These are phyloP conservation scores for Pyrus betulifolia DNA, from an alignment of 306 rosid species.

Conservation along the genomic window DNA sequence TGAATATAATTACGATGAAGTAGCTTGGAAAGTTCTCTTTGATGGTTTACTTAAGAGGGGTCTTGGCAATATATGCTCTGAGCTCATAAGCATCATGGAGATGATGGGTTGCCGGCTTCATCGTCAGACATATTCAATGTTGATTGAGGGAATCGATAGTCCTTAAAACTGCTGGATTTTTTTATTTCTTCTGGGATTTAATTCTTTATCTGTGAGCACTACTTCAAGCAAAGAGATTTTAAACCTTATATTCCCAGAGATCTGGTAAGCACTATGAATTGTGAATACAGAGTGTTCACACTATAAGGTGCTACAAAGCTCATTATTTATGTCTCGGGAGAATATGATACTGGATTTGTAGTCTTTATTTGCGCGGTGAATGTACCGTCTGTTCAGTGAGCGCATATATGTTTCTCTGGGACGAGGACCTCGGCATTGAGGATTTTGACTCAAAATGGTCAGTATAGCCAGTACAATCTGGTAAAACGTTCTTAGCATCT, in stretches of 20 bases:
- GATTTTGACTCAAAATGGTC: constrained; percentile 60
- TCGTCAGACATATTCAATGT: constrained; percentile 60
- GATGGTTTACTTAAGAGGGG: constrained; percentile 70
- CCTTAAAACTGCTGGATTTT: constrained; percentile 1
- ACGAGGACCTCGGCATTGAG: constrained; percentile 76
- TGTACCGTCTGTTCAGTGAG: constrained; percentile 7
- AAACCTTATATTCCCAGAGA: background rate
- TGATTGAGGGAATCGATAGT: constrained; percentile 46
- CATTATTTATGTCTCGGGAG: background rate
- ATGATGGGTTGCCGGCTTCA: constrained; percentile 59
- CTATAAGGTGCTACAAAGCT: background rate
- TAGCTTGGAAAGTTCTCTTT: constrained; percentile 78
- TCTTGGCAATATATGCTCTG: constrained; percentile 47
- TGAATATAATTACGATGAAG: constrained; percentile 66
- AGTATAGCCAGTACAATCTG: background rate
- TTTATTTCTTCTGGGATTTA: background rate
- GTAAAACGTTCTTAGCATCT: background rate
- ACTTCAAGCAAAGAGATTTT: background rate
- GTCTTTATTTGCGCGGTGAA: background rate
- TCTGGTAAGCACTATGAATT: background rate
- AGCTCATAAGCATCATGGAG: constrained; percentile 54
- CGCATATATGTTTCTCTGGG: constrained; percentile 79
- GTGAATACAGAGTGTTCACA: background rate
- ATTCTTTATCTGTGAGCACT: background rate
- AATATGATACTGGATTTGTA: background rate